These are phyloP conservation scores for Proliferodiscus dingleyae DNA, from an alignment of 2,329 filamentous ascomycete genomes.

Conservation along the genomic window DNA sequence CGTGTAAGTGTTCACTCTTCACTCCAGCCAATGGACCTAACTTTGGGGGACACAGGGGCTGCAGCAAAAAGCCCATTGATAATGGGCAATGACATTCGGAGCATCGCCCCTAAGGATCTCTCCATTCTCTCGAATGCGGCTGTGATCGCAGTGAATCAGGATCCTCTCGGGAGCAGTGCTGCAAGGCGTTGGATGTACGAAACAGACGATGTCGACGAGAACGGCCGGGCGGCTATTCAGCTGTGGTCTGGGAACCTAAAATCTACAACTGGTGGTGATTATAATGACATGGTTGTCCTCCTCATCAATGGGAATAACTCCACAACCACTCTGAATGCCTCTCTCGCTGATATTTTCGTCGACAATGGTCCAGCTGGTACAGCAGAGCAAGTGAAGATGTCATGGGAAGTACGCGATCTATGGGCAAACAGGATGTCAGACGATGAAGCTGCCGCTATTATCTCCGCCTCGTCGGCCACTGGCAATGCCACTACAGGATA, in stretches of 20 bases:
- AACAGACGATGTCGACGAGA: constrained; percentile 37
- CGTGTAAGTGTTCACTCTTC: constrained; percentile 20
- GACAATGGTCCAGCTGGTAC: constrained; percentile 40
- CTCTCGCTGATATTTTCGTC: constrained; percentile 48
- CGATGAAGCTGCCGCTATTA: constrained; percentile 38
- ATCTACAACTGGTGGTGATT: constrained; percentile 39
- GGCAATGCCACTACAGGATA: constrained; percentile 29
- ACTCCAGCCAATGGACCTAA: too few relatives aligned
- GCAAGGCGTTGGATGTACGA: constrained; percentile 41
- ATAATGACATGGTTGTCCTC: constrained; percentile 41
- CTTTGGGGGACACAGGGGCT: constrained; percentile 26
- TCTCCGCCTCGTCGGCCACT: constrained; percentile 36
- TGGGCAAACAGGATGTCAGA: constrained; percentile 51
- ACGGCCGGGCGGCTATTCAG: constrained; percentile 42
- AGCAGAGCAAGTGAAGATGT: constrained; percentile 36
- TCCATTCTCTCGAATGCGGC: constrained; percentile 38
- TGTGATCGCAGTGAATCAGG: constrained; percentile 41
- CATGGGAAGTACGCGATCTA: constrained; percentile 50
- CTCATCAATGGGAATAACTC: constrained; percentile 44
- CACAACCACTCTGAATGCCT: constrained; percentile 42
- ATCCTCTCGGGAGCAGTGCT: constrained; percentile 35
- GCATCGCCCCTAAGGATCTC: constrained; percentile 32
- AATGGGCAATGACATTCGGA: constrained; percentile 29
- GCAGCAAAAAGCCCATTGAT: constrained; percentile 28
- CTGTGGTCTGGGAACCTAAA: constrained; percentile 44